Base-by-base conservation (phyloP, 805 yeast species). In the Schwanniomyces yamadae region DNA sequence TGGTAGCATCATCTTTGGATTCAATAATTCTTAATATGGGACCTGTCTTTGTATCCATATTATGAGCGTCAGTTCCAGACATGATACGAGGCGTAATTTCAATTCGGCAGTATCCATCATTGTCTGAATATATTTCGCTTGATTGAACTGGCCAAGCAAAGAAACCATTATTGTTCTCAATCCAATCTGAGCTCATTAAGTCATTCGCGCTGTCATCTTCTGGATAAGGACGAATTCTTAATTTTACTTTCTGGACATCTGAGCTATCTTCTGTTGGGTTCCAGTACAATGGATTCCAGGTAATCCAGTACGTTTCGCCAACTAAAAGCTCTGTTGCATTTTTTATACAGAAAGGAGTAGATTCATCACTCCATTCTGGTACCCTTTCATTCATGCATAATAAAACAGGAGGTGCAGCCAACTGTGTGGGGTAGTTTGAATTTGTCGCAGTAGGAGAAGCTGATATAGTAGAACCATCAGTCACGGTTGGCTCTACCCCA, bases 261-360 rank as follows among this genome's bases (percentile, higher is more conserved):
- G 69, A 63, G 20, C 62, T n/a, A 17, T n/a, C 12, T 7, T 20
- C 8, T 5, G 24, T 8, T 4, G 33, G 24, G 16, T 30, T 61
- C 64, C 67, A 70, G 48, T 62, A 70, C 2, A 61, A 37, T 37
- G 76, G 73, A 39, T 70, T 73, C 75, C 75, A 69, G 11, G 75
- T 69, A 40, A 69, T 49, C 73, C 74, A 70, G 46, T 70, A 70
- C 6, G 70, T 69, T 50, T 70, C 71, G 25, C 74, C 75, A 26
- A 63, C 64, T n/a, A 70, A 56, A 33, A 66, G 47, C 47, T 69
- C 75, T 6, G 75, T 57, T 31, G 69, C 71, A 44, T 66, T 63
- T 9, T 58, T 55, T 14, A 69, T 52, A 46, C 76, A 70, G 56
- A 70, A 69, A 28, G 76, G 75, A 37, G 59, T 60, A 3, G 61